A percentile compares a stretch with the other conserved stretches of the same genome.
phyloP scores from a whole-genome alignment of 2,329 filamentous ascomycete species.

The Dactylonectria macrodidyma region DNA sequence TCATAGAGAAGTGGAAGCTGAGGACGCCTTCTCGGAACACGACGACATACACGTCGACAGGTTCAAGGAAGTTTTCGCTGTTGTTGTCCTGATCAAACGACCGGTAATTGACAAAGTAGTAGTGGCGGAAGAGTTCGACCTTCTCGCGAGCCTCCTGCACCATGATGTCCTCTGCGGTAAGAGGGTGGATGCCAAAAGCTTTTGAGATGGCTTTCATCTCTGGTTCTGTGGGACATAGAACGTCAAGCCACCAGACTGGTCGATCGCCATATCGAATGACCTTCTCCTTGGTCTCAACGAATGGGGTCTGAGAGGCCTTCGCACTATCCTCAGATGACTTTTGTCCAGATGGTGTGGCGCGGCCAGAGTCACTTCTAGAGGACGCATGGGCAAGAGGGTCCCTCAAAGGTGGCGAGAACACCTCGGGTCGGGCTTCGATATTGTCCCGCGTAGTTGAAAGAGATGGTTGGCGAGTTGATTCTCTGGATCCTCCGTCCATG shows the following conservation, averaged over 20 bases:
- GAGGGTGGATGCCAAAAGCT: conserved; percentile 93
- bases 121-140: conserved; percentile 96
- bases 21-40: conserved; percentile 97
- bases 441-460: conserved; percentile 50
- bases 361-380: conserved; percentile 57
- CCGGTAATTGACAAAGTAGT: conserved; percentile 99
- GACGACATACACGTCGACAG: conserved; percentile 97
- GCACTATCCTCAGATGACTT: conserved; percentile 54
- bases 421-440: conserved; percentile 36
- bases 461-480: conserved; percentile 63
- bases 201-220: conserved; percentile 97
- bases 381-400: conserved; percentile 50
- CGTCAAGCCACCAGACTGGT: conserved; percentile 97
- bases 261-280: conserved; percentile 80
- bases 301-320: conserved; percentile 37
- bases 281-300: conserved; percentile 53
- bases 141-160: conserved; percentile 98
- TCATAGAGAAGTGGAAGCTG: conserved; percentile 97
- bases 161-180: conserved; percentile 97
- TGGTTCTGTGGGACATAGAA: conserved; percentile 89
- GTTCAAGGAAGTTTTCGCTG: conserved; percentile 92
- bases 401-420: conserved; percentile 48
- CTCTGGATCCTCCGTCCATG: conserved; percentile 59
- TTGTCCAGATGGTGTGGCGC: conserved; percentile 63
- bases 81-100: conserved; percentile 96